Conservation (phyloP, 805 yeast genomes). For the Naumovozyma baii region DNA sequence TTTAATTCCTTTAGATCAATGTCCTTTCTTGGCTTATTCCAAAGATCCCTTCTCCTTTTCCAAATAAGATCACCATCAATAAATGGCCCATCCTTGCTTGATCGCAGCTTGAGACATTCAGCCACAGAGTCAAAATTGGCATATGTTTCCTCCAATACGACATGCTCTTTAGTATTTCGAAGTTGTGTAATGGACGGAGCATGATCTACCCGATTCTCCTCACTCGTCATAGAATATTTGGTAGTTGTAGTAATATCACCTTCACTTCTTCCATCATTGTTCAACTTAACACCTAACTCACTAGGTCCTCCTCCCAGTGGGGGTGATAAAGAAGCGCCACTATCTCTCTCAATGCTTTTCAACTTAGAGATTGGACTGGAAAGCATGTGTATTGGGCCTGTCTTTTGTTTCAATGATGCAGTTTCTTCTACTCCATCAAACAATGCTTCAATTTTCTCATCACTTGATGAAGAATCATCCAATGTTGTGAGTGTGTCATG, state of each 20-base stretch:
- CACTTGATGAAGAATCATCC: constrained; percentile 9
- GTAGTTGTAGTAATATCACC: constrained; percentile 1
- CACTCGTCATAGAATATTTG: neutral
- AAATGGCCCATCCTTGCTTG: constrained; percentile 33
- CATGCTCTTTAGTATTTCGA: neutral
- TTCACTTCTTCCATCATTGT: neutral
- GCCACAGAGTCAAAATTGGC: constrained; percentile 27
- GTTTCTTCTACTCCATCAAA: constrained; percentile 7
- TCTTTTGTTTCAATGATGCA: neutral
- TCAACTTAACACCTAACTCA: neutral
- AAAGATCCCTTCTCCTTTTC: constrained; percentile 56
- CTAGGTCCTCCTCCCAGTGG: constrained; percentile 2
- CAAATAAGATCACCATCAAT: constrained; percentile 52
- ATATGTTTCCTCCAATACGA: constrained; percentile 11
- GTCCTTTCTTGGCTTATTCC: constrained; percentile 39
- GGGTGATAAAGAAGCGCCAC: constrained; percentile 11
- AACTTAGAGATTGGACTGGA: neutral
- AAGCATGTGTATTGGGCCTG: neutral
- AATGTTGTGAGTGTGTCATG: constrained; percentile 17
- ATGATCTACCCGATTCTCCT: neutral
- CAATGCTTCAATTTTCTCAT: constrained; percentile 17
- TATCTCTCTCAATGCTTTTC: constrained; percentile 9
- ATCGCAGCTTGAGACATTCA: constrained; percentile 27
- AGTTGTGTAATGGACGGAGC: neutral
- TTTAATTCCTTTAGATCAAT: constrained; percentile 2